Conservation (phyloP, 2,329 filamentous ascomycete genomes). For the Scorias spongiosa region DNA sequence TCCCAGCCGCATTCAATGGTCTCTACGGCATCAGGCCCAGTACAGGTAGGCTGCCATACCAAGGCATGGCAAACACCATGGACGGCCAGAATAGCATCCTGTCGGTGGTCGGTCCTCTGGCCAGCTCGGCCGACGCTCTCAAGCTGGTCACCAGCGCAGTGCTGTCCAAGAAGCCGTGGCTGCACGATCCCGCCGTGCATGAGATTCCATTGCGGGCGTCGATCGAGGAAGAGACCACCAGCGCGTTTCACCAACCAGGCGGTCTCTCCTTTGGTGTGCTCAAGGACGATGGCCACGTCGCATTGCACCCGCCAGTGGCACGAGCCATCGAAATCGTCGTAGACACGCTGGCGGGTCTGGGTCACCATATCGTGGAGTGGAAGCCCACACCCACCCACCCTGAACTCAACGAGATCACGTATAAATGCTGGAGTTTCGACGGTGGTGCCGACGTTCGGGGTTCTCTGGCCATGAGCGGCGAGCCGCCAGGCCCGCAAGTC, state of each 20-base stretch:
- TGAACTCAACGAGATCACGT: conserved; percentile 20
- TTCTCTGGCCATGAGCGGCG: conserved; percentile 40
- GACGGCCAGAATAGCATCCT: conserved; percentile 49
- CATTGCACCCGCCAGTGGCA: conserved; percentile 41
- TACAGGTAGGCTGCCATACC: conserved; percentile 37
- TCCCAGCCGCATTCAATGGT: conserved; percentile 45
- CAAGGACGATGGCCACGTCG: conserved; percentile 34
- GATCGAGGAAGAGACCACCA: conserved; percentile 5
- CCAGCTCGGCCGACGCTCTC: conserved; percentile 39
- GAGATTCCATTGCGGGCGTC: conserved; percentile 47
- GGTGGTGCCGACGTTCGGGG: conserved; percentile 36
- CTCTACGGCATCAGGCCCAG: conserved; percentile 42
- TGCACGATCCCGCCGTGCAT: conserved; percentile 47
- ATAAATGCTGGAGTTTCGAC: conserved; percentile 30
- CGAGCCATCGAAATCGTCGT: conserved; percentile 39
- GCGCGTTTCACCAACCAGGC: background rate
- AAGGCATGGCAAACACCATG: conserved; percentile 47
- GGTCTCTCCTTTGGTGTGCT: conserved; percentile 41
- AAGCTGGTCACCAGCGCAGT: conserved; percentile 41
- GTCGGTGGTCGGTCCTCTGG: conserved; percentile 49
- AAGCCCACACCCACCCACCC: conserved; percentile 35
- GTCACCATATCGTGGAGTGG: conserved; percentile 47
- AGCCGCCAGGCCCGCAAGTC: conserved; percentile 33
- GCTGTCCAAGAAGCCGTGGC: conserved; percentile 47
- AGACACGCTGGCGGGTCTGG: conserved; percentile 33